phyloP scores from a whole-genome alignment of 108 stramenopile species.

The Cyclostephanos tholiformis region DNA sequence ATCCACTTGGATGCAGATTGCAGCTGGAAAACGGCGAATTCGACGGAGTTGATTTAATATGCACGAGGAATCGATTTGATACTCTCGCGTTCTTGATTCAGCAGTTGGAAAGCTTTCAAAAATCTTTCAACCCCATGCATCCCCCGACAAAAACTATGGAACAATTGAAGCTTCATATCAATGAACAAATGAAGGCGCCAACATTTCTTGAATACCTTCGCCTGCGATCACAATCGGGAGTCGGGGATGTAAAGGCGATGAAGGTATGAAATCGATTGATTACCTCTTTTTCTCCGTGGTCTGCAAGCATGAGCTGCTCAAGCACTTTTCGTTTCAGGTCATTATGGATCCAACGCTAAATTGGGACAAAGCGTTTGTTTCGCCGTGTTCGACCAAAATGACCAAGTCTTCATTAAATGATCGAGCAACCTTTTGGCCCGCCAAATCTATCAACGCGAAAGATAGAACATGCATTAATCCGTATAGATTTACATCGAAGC shows the following conservation, averaged over 20 bases:
- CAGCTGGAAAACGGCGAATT: slow-evolving; percentile 32
- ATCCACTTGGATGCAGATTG: slow-evolving; percentile 13
- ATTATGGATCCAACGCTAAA: slow-evolving; percentile 44
- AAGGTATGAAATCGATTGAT: slow-evolving; percentile 13
- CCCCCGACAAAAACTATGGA: slow-evolving; percentile 39
- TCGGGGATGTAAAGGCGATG: slow-evolving; percentile 47
- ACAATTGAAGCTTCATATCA: slow-evolving; percentile 33
- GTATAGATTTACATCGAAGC: not conserved
- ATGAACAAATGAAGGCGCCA: slow-evolving; percentile 41
- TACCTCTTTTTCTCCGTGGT: not conserved
- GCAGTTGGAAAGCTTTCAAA: slow-evolving; percentile 30
- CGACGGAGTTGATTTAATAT: slow-evolving; percentile 27
- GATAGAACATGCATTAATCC: not conserved
- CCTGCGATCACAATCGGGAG: slow-evolving; percentile 19
- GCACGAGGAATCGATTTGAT: slow-evolving; percentile 22
- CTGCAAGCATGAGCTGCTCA: not conserved
- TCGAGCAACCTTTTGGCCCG: slow-evolving; percentile 32
- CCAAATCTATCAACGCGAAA: not conserved
- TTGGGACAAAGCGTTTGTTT: slow-evolving; percentile 45
- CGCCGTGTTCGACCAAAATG: slow-evolving; percentile 21
- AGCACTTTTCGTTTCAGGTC: slow-evolving; percentile 6
- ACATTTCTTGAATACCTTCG: slow-evolving; percentile 46
- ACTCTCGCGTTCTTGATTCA: slow-evolving; percentile 36
- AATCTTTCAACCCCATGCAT: slow-evolving; percentile 30
- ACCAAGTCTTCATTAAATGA: slow-evolving; percentile 26